Base-by-base conservation (phyloP, 2,329 filamentous ascomycete species). In the Aspergillus unguis region DNA sequence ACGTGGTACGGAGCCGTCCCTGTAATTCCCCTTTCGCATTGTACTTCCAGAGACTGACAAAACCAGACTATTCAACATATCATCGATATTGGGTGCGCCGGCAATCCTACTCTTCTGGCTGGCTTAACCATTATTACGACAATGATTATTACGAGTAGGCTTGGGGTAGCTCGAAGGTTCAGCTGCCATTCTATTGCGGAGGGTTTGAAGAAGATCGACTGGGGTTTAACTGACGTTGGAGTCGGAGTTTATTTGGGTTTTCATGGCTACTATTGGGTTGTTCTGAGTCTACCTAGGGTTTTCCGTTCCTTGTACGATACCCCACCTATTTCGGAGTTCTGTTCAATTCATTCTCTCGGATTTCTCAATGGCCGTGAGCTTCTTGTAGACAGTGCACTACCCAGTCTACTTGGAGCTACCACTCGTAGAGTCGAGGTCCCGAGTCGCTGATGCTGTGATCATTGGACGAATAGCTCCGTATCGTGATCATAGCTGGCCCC, bases 41-140 rank as follows among this genome's bases (percentile, higher is more conserved):
- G 17, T 17, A 17, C 17, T 1, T 17, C 17, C 17, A 17, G 27
- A 25, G 23, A 38, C 53, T 28, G 46, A 44, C 9, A 3, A 5
- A 23, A 26, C 8, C 56, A 65, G 72, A 76, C 49, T 71, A 68
- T 64, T 73, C 71, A 35, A 69, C 67, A 23, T 77, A 76, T 64
- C 63, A 75, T 63, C 69, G 60, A 50, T 61, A 53, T 27, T 75
- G 71, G 73, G 71, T 60, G 28, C 57, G 52, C 58, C 61, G 53
- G 51, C 60, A 50, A 50, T 62, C 41, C 17, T 65, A 53, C 56
- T 56, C 45, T 48, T 65, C 56, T 59, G 59, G 59, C 35, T 56
- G 50, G 56, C 52, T 43, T 54, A 43, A 41, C 11, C 32, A 25
- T 9, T 25, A 49, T 1, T 4, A 49, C 32, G 40, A 49, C 10